A percentile compares a stretch with the other conserved stretches of the same genome.
phyloP scores from a whole-genome alignment of 441 rosid species.

The Erysimum cheiri region DNA sequence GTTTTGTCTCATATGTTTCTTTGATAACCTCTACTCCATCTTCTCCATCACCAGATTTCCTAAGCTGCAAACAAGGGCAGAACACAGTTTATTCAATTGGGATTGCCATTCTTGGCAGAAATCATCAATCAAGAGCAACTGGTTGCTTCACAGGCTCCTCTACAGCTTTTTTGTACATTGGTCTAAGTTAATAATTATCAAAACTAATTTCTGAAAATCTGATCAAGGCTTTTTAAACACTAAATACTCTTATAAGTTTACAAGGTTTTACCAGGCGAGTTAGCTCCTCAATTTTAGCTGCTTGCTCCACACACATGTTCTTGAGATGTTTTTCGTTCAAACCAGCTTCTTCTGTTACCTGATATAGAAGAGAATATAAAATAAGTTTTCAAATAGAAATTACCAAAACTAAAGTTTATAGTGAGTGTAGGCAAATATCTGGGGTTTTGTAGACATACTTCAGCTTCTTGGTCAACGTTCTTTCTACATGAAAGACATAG shows the following conservation, averaged over 20 bases:
- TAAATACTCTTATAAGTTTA: constrained; percentile 15
- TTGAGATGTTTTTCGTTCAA: constrained; percentile 44
- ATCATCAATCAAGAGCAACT: not conserved
- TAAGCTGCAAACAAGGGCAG: constrained; percentile 43
- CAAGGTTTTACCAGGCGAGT: constrained; percentile 53
- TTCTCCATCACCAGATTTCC: constrained; percentile 30
- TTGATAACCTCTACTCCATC: constrained; percentile 40
- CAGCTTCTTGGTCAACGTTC: constrained; percentile 50
- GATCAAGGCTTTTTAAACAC: constrained; percentile 1
- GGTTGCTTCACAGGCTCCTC: constrained; percentile 39
- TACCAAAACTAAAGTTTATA: not conserved
- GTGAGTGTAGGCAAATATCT: not conserved
- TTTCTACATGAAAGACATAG: constrained; percentile 76
- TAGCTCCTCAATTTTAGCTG: constrained; percentile 77
- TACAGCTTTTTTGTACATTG: constrained; percentile 51
- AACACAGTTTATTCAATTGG: not conserved
- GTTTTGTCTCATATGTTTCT: constrained; percentile 58
- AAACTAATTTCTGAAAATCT: constrained; percentile 35
- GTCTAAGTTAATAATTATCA: constrained; percentile 50
- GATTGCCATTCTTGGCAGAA: not conserved
- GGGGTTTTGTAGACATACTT: constrained; percentile 31
- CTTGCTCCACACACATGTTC: constrained; percentile 70
- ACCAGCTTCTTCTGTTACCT: constrained; percentile 35
- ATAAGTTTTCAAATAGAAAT: not conserved
- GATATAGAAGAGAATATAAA: not conserved